These are phyloP conservation scores for Gossypium aridum DNA, from an alignment of 441 rosid species.

Conservation along the genomic window DNA sequence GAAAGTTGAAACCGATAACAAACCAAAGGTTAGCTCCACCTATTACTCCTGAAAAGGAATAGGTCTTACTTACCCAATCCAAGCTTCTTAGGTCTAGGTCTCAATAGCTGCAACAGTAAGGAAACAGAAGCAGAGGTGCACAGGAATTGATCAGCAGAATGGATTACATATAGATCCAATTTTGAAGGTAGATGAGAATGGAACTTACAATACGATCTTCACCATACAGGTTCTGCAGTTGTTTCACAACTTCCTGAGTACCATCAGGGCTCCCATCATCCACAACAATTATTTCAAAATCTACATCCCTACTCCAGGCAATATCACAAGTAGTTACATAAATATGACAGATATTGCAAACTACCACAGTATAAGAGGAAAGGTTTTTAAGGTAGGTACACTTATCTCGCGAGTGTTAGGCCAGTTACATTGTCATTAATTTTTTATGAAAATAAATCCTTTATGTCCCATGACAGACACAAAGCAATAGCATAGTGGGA, in stretches of 20 bases:
- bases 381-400: background rate
- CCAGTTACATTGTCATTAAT: background rate
- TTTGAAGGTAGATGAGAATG: background rate
- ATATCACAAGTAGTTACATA: background rate
- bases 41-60: background rate
- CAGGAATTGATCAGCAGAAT: background rate
- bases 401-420: background rate
- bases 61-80: slow-evolving; percentile 61
- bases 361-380: background rate
- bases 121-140: background rate
- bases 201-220: slow-evolving; percentile 69
- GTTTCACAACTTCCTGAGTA: slow-evolving; percentile 81
- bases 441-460: background rate
- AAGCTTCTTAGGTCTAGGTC: slow-evolving; percentile 87
- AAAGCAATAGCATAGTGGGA: background rate
- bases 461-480: background rate
- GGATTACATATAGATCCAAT: background rate
- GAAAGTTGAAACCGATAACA: slow-evolving; percentile 14
- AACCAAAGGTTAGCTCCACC: slow-evolving; percentile 9
- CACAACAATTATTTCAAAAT: slow-evolving; percentile 84
- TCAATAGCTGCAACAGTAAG: slow-evolving; percentile 51
- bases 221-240: slow-evolving; percentile 79
- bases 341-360: background rate
- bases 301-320: slow-evolving; percentile 50
- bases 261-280: slow-evolving; percentile 99